These are phyloP conservation scores for Akanthomyces lecanii DNA, from an alignment of 2,329 filamentous ascomycete species.

Conservation along the genomic window DNA sequence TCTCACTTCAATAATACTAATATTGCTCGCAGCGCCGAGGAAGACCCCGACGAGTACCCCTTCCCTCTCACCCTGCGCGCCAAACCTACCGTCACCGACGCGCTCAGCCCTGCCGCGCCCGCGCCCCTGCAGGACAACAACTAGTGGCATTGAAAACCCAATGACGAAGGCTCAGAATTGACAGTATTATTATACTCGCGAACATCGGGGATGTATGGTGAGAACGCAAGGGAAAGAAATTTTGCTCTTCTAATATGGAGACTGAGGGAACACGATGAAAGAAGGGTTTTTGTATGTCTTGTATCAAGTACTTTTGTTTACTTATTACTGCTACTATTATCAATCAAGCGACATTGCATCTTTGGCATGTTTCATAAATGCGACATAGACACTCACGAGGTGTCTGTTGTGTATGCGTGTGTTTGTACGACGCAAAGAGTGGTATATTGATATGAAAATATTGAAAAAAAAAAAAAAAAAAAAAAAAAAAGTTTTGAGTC, in stretches of 20 bases:
- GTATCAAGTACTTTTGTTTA: constrained; percentile 8
- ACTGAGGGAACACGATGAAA: neutral
- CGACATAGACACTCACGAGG: too few species aligned
- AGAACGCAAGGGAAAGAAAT: neutral
- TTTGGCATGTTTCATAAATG: neutral
- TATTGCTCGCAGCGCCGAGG: constrained; percentile 65
- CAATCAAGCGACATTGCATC: constrained; percentile 14
- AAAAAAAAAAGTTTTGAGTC: too few species aligned
- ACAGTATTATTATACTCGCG: neutral
- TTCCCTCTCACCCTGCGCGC: constrained; percentile 56
- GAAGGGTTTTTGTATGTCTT: constrained; percentile 3
- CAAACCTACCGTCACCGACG: constrained; percentile 34
- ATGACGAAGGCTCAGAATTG: neutral
- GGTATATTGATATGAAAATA: neutral
- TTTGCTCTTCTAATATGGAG: neutral
- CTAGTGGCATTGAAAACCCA: neutral
- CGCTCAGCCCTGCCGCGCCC: constrained; percentile 5
- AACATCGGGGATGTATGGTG: neutral
- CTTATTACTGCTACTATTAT: neutral
- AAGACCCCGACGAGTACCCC: constrained; percentile 73
- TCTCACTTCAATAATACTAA: neutral
- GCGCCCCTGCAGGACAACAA: constrained; percentile 1
- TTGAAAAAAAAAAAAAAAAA: too few species aligned
- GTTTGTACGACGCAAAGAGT: neutral
- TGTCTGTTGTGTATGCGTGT: too few species aligned